Percentiles rank a stretch among this genome's conserved stretches.
Conservation (phyloP, 176 grass and related monocot genomes). For the Oryza nivara region DNA sequence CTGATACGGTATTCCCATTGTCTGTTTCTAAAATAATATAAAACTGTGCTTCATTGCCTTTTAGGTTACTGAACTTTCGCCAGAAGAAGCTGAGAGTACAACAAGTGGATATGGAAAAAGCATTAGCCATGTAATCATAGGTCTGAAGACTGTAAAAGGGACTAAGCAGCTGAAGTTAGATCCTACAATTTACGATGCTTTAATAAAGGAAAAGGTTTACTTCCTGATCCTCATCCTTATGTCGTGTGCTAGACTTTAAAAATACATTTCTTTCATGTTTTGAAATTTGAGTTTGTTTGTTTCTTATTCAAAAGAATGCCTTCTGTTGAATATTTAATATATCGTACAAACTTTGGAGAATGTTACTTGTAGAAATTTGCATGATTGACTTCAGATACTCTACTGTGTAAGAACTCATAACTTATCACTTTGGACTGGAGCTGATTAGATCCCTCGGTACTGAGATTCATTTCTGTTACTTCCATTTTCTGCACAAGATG, state of each 20-base stretch:
- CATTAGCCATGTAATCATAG: constrained; percentile 88
- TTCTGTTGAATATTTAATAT: not conserved
- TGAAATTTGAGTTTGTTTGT: constrained; percentile 4
- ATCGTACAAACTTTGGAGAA: not conserved
- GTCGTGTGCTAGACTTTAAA: not conserved
- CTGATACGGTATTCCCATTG: not conserved
- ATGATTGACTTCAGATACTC: not conserved
- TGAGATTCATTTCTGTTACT: constrained; percentile 19
- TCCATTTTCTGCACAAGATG: constrained; percentile 19
- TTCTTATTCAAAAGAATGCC: constrained; percentile 19
- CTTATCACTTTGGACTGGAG: not conserved
- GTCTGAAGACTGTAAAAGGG: constrained; percentile 96
- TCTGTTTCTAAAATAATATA: constrained; percentile 5
- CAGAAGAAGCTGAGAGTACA: constrained; percentile 83
- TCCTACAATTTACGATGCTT: constrained; percentile 93
- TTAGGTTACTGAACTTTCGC: constrained; percentile 94
- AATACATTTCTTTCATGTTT: constrained; percentile 15
- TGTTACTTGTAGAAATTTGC: not conserved
- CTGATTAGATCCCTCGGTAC: not conserved
- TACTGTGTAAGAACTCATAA: constrained; percentile 1
- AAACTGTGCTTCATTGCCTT: constrained; percentile 33
- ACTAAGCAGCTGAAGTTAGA: constrained; percentile 95
- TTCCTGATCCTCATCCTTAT: not conserved
- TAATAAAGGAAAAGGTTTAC: constrained; percentile 99
- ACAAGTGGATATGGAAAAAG: constrained; percentile 85